Percentiles rank a stretch among this genome's conserved stretches.
phyloP scores from a whole-genome alignment of 202 grass and related monocot genomes.

The Alloteropsis angusta region DNA sequence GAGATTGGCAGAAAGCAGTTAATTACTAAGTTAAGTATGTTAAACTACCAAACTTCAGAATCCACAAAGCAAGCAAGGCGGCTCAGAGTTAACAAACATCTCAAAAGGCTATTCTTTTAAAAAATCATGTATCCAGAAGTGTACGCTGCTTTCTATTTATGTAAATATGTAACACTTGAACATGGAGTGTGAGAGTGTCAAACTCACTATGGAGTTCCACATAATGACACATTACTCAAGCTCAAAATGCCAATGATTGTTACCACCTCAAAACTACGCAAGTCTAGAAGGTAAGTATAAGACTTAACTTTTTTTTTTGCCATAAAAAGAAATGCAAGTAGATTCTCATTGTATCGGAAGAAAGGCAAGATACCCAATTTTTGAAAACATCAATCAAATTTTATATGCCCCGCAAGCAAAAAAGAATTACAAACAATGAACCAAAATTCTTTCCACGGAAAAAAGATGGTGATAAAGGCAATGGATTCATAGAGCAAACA shows the following conservation, averaged over 20 bases:
- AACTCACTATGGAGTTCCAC: not conserved
- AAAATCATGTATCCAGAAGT: not conserved
- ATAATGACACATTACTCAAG: not conserved
- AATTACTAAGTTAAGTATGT: slow-evolving; percentile 8
- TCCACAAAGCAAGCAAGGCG: slow-evolving; percentile 9
- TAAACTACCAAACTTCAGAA: not conserved
- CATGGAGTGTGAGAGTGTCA: not conserved
- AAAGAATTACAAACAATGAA: not conserved
- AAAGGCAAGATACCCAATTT: not conserved
- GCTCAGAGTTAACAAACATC: not conserved
- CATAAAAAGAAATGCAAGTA: not conserved
- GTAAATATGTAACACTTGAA: not conserved
- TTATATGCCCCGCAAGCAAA: not conserved
- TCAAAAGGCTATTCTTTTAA: not conserved
- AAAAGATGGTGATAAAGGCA: not conserved
- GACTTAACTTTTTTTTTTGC: too few species aligned
- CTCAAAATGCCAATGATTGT: not conserved
- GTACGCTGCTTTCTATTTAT: not conserved
- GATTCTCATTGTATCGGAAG: not conserved
- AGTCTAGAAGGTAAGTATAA: too few species aligned
- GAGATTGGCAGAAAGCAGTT: slow-evolving; percentile 9
- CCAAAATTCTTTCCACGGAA: not conserved
- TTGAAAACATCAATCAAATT: not conserved
- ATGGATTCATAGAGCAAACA: slow-evolving; percentile 18
- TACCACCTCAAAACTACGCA: not conserved